phyloP scores from a whole-genome alignment of 257 asterid species.

The Ehretia macrophylla region DNA sequence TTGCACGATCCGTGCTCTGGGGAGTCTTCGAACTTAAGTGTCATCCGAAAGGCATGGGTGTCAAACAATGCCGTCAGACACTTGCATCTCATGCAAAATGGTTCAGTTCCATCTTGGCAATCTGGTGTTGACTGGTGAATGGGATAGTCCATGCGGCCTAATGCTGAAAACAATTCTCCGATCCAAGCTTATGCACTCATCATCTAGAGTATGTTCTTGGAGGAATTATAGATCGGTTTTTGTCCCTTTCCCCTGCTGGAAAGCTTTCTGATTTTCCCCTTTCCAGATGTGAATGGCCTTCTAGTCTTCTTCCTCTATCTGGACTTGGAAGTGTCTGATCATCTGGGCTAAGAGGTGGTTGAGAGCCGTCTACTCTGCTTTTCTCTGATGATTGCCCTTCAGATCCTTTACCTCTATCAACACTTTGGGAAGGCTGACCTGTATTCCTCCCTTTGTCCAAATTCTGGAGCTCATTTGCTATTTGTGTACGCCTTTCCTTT shows the following conservation, averaged over 20 bases:
- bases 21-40: not conserved
- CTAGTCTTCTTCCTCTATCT: conserved; percentile 36
- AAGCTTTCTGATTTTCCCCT: conserved; percentile 62
- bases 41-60: not conserved
- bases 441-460: conserved; percentile 47
- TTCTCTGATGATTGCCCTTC: conserved; percentile 41
- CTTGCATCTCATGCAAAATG: not conserved
- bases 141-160: not conserved
- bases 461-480: conserved; percentile 59
- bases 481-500: conserved; percentile 80
- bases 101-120: not conserved
- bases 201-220: conserved; percentile 65
- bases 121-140: not conserved
- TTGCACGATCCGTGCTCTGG: conserved; percentile 8
- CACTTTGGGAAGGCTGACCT: conserved; percentile 26
- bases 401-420: conserved; percentile 33
- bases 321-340: conserved; percentile 15
- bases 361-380: conserved; percentile 17
- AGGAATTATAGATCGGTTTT: conserved; percentile 38
- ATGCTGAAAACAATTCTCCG: not conserved
- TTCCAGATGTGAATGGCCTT: conserved; percentile 42
- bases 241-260: conserved; percentile 44
- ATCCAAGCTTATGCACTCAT: conserved; percentile 21
- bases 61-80: not conserved
- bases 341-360: conserved; percentile 9